Base-by-base conservation (phyloP, 129 eudicot species). In the Cynara cardunculus region DNA sequence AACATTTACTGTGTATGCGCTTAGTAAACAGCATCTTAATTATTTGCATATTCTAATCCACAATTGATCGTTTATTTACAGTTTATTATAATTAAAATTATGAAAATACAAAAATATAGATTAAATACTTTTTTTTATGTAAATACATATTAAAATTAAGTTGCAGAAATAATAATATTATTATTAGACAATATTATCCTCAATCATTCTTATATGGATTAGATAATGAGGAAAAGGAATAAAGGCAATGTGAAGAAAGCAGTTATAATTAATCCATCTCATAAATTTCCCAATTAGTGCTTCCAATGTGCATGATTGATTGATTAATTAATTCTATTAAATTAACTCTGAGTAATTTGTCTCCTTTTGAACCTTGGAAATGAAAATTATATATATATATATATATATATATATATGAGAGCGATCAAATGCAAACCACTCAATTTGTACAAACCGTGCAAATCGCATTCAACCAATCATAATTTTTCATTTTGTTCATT, bases 171-270 rank as follows among this genome's bases (percentile, higher is more conserved):
- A 46, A 5, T 64, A 19, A 6, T 26, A 1, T 39, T 44, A 41
- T 65, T 3, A 16, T 65, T 82, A 67, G 41, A 31, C 24, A 75
- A 82, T 82, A 7, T 22, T 82, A 82, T 82, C 85, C n/a, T 12
- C n/a, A 46, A 31, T 49, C 69, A n/a, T 75, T 32, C 44, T 69
- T 25, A 27, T 14, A 41, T 68, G 80, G 10, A 67, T 67, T 3
- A 10, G 68, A 31, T 69, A 24, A 11, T 11, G 11, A 41, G 25
- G 22, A 28, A 72, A 65, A 9, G 67, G 85, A 76, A 82, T 82
- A 69, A 76, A 53, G 31, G 44, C 77, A 76, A 82, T 82, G 59
- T 32, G 22, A 71, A 53, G 11, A 69, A 82, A 69, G 71, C 85
- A 76, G 71, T 70, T 80, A 59, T 70, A 71, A 82, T 70, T 82